phyloP scores from a whole-genome alignment of 73 alveolate genomes.

The Urostyla sp. region DNA sequence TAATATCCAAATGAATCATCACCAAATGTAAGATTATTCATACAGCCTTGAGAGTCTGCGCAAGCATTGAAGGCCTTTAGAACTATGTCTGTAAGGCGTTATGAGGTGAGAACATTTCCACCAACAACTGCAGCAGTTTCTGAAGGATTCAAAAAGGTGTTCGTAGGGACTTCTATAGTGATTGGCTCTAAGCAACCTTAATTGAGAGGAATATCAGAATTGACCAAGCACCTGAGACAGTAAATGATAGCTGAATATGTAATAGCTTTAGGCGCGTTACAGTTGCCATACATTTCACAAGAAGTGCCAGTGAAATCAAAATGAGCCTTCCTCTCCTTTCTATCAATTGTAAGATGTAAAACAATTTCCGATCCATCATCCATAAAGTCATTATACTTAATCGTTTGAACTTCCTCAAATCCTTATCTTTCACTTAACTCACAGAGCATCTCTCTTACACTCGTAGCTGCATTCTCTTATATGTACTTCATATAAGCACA shows the following conservation, averaged over 20 bases:
- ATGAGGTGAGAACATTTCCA: conserved; percentile 89
- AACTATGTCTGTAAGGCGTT: conserved; percentile 88
- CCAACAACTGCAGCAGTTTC: conserved; percentile 89
- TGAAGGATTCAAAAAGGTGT: conserved; percentile 79
- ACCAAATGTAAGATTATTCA: conserved; percentile 94
- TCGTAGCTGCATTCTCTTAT: conserved; percentile 80
- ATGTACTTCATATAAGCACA: conserved; percentile 87
- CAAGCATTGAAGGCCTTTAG: conserved; percentile 83
- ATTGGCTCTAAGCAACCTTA: conserved; percentile 93
- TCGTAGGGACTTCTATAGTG: conserved; percentile 65
- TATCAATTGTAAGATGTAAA: conserved; percentile 70
- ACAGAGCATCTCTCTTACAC: conserved; percentile 79
- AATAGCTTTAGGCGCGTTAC: conserved; percentile 83
- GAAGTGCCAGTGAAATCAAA: conserved; percentile 79
- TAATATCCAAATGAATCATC: conserved; percentile 76
- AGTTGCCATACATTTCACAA: conserved; percentile 72
- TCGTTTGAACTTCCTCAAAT: conserved; percentile 65
- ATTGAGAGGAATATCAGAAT: conserved; percentile 88
- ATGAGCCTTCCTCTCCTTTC: conserved; percentile 69
- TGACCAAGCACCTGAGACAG: conserved; percentile 88
- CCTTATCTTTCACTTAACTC: conserved; percentile 64
- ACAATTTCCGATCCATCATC: conserved; percentile 85
- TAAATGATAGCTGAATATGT: conserved; percentile 89
- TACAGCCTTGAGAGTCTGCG: conserved; percentile 93
- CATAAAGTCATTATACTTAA: conserved; percentile 80